Percentiles rank a stretch among this genome's conserved stretches.
phyloP scores from a whole-genome alignment of 306 rosid species.

The Fagus crenata region DNA sequence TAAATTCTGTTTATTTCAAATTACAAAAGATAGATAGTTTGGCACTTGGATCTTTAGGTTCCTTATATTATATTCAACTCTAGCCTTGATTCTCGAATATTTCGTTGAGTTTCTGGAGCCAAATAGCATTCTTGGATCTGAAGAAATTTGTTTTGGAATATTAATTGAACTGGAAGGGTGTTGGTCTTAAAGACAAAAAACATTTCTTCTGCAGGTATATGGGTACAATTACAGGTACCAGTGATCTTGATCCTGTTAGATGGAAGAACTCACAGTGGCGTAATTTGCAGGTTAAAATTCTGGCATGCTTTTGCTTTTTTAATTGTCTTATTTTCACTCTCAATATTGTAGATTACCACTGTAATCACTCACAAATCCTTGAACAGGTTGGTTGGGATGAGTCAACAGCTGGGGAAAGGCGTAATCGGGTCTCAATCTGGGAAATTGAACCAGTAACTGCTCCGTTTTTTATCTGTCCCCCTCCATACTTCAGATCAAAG shows the following conservation, averaged over 20 bases:
- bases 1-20: conserved; percentile 14
- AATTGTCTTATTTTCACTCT: neutral
- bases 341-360: conserved; percentile 6
- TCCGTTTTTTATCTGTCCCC: conserved; percentile 93
- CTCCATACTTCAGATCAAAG: conserved; percentile 85
- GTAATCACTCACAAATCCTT: conserved; percentile 4
- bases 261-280: conserved; percentile 99
- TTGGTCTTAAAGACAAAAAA: conserved; percentile 6
- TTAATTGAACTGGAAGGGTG: conserved; percentile 9
- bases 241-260: conserved; percentile 86
- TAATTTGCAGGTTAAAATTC: conserved; percentile 72
- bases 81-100: neutral
- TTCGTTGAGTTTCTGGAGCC: neutral
- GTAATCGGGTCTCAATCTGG: conserved; percentile 88
- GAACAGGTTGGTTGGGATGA: conserved; percentile 98
- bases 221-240: conserved; percentile 95
- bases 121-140: conserved; percentile 8
- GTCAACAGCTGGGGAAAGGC: conserved; percentile 91
- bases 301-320: conserved; percentile 12
- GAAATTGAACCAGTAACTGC: conserved; percentile 98
- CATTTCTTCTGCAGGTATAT: conserved; percentile 65
- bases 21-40: conserved; percentile 16
- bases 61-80: conserved; percentile 6
- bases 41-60: conserved; percentile 9
- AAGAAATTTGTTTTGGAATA: neutral